Evolutionary conservation across 2,329 filamentous ascomycete genomes (phyloP).

Genomic region (Fusarium sulawesiense): DNA sequence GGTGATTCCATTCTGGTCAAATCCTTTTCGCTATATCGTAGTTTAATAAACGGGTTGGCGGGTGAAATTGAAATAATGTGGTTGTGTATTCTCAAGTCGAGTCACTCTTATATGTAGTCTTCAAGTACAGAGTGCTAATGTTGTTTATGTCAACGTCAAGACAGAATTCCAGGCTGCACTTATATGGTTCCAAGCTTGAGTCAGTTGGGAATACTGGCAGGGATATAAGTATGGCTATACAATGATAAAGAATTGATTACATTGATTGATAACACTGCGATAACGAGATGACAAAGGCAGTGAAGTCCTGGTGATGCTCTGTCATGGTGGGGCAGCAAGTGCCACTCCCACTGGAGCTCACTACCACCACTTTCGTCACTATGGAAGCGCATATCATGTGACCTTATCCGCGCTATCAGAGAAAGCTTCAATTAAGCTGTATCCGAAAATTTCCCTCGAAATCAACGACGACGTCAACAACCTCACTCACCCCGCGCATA

Average conservation of each 20-base stretch:
- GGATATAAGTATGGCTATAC: not conserved
- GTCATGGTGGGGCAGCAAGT: conserved; percentile 34
- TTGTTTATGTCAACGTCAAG: not conserved
- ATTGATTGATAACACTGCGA: conserved; percentile 7
- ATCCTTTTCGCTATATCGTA: not conserved
- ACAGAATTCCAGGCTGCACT: not conserved
- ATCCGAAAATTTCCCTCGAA: conserved; percentile 42
- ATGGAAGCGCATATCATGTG: conserved; percentile 43
- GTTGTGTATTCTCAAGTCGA: not conserved
- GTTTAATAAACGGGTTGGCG: no score
- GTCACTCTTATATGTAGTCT: not conserved
- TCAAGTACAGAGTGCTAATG: not conserved
- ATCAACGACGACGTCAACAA: conserved; percentile 20
- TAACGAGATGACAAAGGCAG: conserved; percentile 23
- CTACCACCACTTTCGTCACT: not conserved
- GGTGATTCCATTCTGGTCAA: conserved; percentile 8
- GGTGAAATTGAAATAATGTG: not conserved
- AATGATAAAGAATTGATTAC: conserved; percentile 6
- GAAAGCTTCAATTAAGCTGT: conserved; percentile 36
- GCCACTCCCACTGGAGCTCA: not conserved
- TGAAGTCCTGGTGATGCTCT: conserved; percentile 14
- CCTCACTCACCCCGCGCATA: conserved; percentile 11
- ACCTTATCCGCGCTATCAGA: conserved; percentile 32
- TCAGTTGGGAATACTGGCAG: not conserved
- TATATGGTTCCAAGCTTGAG: not conserved